Percentiles rank a stretch among this genome's conserved stretches.
phyloP scores from a whole-genome alignment of 495 filamentous ascomycete species.

The Penicillium salamii region DNA sequence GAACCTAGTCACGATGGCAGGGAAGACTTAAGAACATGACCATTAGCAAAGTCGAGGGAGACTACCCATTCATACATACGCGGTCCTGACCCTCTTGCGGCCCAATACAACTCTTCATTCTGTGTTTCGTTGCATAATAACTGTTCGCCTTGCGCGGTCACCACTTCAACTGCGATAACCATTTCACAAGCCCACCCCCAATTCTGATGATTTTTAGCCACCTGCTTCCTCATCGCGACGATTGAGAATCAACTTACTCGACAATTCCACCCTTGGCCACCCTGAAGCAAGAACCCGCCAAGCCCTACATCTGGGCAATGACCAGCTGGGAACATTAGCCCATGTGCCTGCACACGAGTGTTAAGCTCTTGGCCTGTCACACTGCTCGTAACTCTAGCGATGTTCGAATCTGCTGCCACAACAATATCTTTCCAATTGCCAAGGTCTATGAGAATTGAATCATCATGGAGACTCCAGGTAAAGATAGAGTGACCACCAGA shows the following conservation, averaged over 20 bases:
- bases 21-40: neutral
- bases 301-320: constrained; percentile 58
- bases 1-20: neutral
- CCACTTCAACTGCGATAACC: neutral
- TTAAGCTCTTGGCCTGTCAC: constrained; percentile 45
- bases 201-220: constrained; percentile 22
- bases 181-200: constrained; percentile 48
- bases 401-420: constrained; percentile 29
- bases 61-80: neutral
- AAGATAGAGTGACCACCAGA: constrained; percentile 56
- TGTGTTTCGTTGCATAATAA: neutral
- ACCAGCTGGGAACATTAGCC: constrained; percentile 46
- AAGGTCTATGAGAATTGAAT: constrained; percentile 51
- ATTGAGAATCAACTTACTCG: constrained; percentile 20
- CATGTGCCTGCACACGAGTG: constrained; percentile 27
- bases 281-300: constrained; percentile 53
- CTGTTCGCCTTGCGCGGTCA: neutral
- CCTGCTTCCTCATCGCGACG: neutral
- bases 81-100: neutral
- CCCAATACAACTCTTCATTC: neutral
- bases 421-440: constrained; percentile 31
- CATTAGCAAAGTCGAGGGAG: neutral
- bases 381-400: constrained; percentile 41
- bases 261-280: constrained; percentile 57
- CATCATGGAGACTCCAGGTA: constrained; percentile 49